Evolutionary conservation across 345 rosid species (phyloP), one percentile per base, ranked within the genome.

Genomic region (Rhodamnia rubescens): DNA sequence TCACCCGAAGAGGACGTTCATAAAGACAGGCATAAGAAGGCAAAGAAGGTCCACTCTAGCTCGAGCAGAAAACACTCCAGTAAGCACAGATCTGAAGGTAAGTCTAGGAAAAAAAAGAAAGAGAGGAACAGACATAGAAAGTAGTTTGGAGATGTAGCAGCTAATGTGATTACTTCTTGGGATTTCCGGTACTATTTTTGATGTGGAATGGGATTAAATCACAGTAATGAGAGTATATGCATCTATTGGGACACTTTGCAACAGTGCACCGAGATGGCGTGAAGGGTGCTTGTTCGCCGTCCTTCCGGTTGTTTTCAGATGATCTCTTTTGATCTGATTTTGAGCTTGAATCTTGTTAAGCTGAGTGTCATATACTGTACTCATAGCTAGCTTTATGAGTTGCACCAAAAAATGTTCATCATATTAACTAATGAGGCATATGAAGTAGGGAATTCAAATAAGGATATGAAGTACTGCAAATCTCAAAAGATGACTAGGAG

Each of bases 41-140:
- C 53, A 44, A 89, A 87, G 74, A 93, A 88, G 88, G 88, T 84
- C 81, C 82, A 13, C 59, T 55, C 82, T 83, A 90, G 91, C 84
- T 92, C 90, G 14, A 88, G 88, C 83, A 88, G 88, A 89, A 89
- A 90, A 88, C 92, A 82, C 85, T 89, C 90, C 32, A 87, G 84
- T 88, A 94, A 91, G 85, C 93, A 91, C 88, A 91, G 89, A 64
- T 85, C 88, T 11, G 88, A 90, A 88, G 92, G 88, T 50, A 92
- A 87, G 87, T 85, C 90, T 10, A 88, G 85, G 64, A 91, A 90
- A 57, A 88, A 87, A 90, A 91, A 87, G 85, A 92, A 83, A 85
- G 88, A 89, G 86, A 88, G 84, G 84, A 89, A 91, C 69, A 90
- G 87, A 51, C 82, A 51, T 61, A 57, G 58, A 51, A 82, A 81